A percentile compares a stretch with the other conserved stretches of the same genome.
These are phyloP conservation scores for Cymbopogon flexuosus DNA, from an alignment of 202 grass and related monocot species.

Conservation along the genomic window DNA sequence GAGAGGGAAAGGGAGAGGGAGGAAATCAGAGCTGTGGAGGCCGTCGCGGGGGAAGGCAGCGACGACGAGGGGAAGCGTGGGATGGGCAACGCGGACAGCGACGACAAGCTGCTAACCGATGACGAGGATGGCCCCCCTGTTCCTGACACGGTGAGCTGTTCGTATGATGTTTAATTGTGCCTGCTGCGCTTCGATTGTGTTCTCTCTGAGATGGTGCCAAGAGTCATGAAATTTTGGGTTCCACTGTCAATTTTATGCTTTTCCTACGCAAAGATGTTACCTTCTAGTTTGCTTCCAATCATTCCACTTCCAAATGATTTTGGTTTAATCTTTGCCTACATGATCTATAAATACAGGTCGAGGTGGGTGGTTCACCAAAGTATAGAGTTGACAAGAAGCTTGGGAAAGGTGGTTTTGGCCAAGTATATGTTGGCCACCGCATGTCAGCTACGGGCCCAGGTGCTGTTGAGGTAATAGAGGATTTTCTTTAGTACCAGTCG, in stretches of 20 bases:
- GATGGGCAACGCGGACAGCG: conserved; percentile 66
- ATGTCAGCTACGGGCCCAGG: conserved; percentile 46
- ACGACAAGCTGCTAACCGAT: conserved; percentile 50
- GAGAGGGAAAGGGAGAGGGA: conserved; percentile 35
- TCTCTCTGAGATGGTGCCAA: not conserved
- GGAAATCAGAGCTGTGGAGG: conserved; percentile 50
- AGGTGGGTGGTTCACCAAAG: conserved; percentile 76
- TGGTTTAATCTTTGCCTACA: not conserved
- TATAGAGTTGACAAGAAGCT: conserved; percentile 87
- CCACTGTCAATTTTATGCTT: not conserved
- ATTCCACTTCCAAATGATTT: conserved; percentile 20
- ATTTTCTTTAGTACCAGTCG: not conserved
- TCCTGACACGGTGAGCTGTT: conserved; percentile 67
- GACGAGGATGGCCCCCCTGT: conserved; percentile 63
- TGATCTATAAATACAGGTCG: conserved; percentile 55
- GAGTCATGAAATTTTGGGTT: conserved; percentile 15
- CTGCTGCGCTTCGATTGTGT: not conserved
- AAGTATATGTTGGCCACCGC: conserved; percentile 95
- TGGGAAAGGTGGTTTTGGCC: conserved; percentile 98
- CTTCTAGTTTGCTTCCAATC: not conserved
- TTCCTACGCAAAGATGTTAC: not conserved
- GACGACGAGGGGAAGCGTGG: conserved; percentile 10
- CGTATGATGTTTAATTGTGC: not conserved
- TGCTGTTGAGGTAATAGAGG: conserved; percentile 61
- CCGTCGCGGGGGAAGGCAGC: conserved; percentile 23